These are phyloP conservation scores for Ceratobasidium sp. DNA, from an alignment of 1,284 basidiomycete species.

Conservation along the genomic window DNA sequence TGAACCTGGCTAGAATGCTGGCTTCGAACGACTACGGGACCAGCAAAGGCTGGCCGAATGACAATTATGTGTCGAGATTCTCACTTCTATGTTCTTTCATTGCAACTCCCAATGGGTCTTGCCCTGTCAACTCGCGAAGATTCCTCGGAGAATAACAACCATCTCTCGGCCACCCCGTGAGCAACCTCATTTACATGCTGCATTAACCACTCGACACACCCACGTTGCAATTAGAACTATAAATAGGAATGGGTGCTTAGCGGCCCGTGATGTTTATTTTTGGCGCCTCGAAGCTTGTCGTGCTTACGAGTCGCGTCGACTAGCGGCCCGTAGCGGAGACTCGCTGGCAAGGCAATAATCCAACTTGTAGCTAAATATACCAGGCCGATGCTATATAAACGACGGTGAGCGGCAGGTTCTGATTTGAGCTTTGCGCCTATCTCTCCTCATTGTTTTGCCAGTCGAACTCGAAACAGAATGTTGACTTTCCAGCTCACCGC, in stretches of 20 bases:
- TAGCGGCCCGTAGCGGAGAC: conserved; percentile 2
- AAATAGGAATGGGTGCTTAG: not conserved
- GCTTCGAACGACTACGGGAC: too few species aligned
- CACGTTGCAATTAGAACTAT: not conserved
- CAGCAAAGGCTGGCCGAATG: too few species aligned
- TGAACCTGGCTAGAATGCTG: too few species aligned
- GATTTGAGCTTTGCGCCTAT: not conserved
- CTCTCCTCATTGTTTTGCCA: not conserved
- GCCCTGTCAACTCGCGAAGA: not conserved
- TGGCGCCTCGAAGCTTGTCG: not conserved
- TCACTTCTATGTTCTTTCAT: too few species aligned
- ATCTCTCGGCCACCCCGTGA: not conserved
- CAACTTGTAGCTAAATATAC: not conserved
- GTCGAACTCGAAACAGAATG: not conserved
- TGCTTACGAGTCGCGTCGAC: not conserved
- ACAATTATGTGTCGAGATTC: too few species aligned
- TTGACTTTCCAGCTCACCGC: conserved; percentile 25
- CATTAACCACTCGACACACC: too few species aligned
- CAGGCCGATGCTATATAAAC: not conserved
- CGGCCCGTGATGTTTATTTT: conserved; percentile 1
- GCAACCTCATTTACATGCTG: not conserved
- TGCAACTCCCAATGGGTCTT: too few species aligned
- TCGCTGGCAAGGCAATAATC: not conserved
- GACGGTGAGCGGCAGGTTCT: not conserved
- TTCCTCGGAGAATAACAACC: not conserved